These are phyloP conservation scores for Colletotrichum lindemuthianum DNA, from an alignment of 2,329 filamentous ascomycete genomes.

Conservation along the genomic window DNA sequence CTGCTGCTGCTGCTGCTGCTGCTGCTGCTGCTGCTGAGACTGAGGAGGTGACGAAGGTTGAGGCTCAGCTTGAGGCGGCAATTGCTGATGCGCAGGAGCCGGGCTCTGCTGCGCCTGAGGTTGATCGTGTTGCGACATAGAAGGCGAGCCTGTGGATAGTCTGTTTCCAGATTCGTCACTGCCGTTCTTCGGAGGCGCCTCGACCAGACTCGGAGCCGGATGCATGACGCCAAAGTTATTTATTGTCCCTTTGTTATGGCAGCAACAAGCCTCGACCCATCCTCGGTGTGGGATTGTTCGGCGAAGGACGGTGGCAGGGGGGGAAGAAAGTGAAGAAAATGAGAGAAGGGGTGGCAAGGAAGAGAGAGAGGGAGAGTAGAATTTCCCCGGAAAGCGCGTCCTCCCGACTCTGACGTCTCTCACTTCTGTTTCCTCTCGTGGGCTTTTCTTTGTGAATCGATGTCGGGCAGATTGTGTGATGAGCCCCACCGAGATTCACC, in stretches of 20 bases:
- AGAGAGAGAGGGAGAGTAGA: neutral
- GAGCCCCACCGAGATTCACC: conserved; percentile 39
- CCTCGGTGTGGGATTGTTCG: conserved; percentile 27
- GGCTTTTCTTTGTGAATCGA: conserved; percentile 31
- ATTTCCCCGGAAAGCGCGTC: too few relatives aligned
- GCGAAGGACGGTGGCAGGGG: conserved; percentile 5
- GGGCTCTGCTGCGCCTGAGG: conserved; percentile 33
- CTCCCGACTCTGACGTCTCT: neutral
- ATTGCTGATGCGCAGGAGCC: conserved; percentile 31
- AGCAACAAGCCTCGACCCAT: conserved; percentile 33
- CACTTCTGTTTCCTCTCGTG: conserved; percentile 18
- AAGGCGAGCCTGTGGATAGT: conserved; percentile 35
- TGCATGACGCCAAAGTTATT: conserved; percentile 46
- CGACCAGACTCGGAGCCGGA: conserved; percentile 50
- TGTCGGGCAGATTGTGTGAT: conserved; percentile 35
- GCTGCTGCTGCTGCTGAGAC: conserved; percentile 5
- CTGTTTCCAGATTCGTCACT: conserved; percentile 38
- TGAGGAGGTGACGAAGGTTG: conserved; percentile 21
- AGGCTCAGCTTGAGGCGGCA: conserved; percentile 38
- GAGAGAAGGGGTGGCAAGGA: conserved; percentile 16
- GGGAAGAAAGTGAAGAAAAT: conserved; percentile 12
- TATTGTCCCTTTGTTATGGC: conserved; percentile 34
- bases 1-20: conserved; percentile 40
- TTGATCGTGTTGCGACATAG: conserved; percentile 33
- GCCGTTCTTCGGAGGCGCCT: conserved; percentile 43